Percentiles rank a stretch among this genome's conserved stretches.
Conservation (phyloP, 176 grass and related monocot genomes). For the Phoenix dactylifera region DNA sequence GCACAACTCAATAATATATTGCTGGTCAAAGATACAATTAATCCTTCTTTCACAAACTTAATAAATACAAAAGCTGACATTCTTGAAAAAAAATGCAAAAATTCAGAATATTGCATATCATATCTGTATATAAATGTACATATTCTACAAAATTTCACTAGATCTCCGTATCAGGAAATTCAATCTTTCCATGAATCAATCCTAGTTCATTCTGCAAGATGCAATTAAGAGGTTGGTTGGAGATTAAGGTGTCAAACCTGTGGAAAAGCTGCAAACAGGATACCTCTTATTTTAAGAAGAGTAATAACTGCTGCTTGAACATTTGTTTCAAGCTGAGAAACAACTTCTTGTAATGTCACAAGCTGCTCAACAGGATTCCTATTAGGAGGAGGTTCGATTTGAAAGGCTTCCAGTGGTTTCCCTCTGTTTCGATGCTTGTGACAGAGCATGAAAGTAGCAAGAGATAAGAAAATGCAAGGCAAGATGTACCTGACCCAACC, state of each 20-base stretch:
- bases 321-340: slow-evolving; percentile 61
- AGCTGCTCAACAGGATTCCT: slow-evolving; percentile 67
- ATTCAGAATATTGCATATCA: too few relatives aligned
- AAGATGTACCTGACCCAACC: slow-evolving; percentile 62
- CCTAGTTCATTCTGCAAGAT: too few relatives aligned
- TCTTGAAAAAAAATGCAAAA: too few relatives aligned
- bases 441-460: slow-evolving; percentile 62
- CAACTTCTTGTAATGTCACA: slow-evolving; percentile 60
- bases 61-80: too few relatives aligned
- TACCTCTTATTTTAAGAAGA: slow-evolving; percentile 81
- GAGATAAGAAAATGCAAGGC: slow-evolving; percentile 49
- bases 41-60: too few relatives aligned
- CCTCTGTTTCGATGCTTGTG: slow-evolving; percentile 39
- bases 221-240: too few relatives aligned
- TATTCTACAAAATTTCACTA: too few relatives aligned
- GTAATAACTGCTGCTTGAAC: slow-evolving; percentile 71
- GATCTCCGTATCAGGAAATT: too few relatives aligned
- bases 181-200: too few relatives aligned
- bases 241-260: slow-evolving; percentile 30
- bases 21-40: too few relatives aligned
- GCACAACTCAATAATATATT: too few relatives aligned
- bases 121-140: too few relatives aligned
- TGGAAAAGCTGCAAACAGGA: slow-evolving; percentile 74
- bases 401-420: slow-evolving; percentile 48
- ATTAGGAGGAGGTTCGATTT: slow-evolving; percentile 40